Base-by-base conservation (phyloP, 225 moss, liverwort and hornwort genomes). In the Physcomitrium patens region DNA sequence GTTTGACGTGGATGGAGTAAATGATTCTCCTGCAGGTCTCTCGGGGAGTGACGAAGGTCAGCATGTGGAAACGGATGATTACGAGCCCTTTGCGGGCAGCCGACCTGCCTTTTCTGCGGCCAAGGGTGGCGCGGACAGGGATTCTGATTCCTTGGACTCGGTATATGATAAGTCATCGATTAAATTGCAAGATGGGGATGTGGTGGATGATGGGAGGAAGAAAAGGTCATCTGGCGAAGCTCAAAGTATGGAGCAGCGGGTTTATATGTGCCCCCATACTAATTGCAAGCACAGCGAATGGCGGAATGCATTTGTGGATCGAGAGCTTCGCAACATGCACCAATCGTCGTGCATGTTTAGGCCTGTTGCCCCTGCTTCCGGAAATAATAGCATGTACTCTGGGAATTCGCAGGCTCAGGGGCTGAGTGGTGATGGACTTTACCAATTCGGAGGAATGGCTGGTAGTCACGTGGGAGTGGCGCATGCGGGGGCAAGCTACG, bases 1-100 rank as follows among this genome's bases (percentile, higher is more conserved):
- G 75, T 99, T 95, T 18, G 97, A 99, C 75, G 95, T 99, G 0
- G 95, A 99, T 44, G 91, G 91, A 11, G 80, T 86, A 11, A 86
- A 86, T 9, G 94, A 99, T 74, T 87, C 85, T 3, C 79, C 78
- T 4, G 78, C 84, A 1, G 90, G 87, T 3, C 78, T 87, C 8
- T 89, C 91, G 3, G 87, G 85, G 13, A 93, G 90, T 43, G 93
- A 99, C 49, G 85, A 88, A 45, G 89, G 73, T 23, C 89, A 86
- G 76, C 91, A 89, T 70, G 93, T 86, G 75, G 87, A 93, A 44
- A 86, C 82, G 1, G 99, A 99, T 50, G 91, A 95, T 24, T 93
- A 90, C 51, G 99, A 95, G 54, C 89, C 91, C 17, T 87, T 87
- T n/a, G 70, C 14, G 22, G 84, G 51, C 43, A 81, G 77, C 64